phyloP scores from a whole-genome alignment of 768 basidiomycete species.

The Trametes gibbosa region DNA sequence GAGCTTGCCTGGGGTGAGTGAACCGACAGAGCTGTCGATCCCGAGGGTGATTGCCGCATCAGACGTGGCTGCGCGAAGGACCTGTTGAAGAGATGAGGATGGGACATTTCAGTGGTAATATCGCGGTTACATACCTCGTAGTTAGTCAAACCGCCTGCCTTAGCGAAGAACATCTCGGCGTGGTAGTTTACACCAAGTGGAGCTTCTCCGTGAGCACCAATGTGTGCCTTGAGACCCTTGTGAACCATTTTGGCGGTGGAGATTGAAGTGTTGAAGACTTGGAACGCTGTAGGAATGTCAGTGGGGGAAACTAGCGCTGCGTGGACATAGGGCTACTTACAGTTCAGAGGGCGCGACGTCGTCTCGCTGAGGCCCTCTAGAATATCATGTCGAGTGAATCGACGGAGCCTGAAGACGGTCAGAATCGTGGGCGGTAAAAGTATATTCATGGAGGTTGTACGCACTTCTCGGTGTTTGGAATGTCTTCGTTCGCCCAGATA shows the following conservation, averaged over 20 bases:
- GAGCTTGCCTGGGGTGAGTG: conserved; percentile 61
- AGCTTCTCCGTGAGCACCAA: conserved; percentile 72
- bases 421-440: background rate
- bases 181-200: conserved; percentile 77
- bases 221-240: conserved; percentile 57
- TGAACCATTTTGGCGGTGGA: conserved; percentile 69
- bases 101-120: background rate
- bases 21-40: conserved; percentile 58
- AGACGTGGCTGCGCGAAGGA: conserved; percentile 65
- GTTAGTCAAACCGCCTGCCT: conserved; percentile 61
- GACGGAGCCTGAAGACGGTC: conserved; percentile 46
- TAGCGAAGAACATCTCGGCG: conserved; percentile 66
- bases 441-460: conserved; percentile 8
- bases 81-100: conserved; percentile 34
- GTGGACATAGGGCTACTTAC: conserved; percentile 35
- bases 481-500: conserved; percentile 61
- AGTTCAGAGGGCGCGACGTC: conserved; percentile 54
- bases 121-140: conserved; percentile 53
- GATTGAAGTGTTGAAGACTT: conserved; percentile 65
- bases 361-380: conserved; percentile 60
- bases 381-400: conserved; percentile 62
- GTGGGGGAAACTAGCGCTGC: too few species aligned
- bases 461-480: conserved; percentile 70
- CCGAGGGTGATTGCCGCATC: conserved; percentile 65
- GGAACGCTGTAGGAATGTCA: conserved; percentile 34